Evolutionary conservation across 2,329 filamentous ascomycete species (phyloP).

Genomic region (Alternaria burnsii): DNA sequence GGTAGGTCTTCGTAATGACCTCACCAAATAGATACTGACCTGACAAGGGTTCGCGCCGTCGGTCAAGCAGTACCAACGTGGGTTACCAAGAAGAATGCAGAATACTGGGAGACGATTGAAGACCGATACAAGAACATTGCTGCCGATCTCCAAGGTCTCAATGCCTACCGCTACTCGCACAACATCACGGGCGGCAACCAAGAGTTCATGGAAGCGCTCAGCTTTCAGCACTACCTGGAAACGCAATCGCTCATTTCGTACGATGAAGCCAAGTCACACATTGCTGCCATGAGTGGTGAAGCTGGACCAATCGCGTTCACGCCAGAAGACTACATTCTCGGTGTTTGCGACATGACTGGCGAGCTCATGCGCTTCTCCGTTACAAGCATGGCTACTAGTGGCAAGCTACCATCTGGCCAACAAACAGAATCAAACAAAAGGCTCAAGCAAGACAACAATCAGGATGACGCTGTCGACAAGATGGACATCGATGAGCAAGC

Average conservation of each 20-base stretch:
- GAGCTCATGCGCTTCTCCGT: conserved; percentile 98
- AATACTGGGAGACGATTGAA: conserved; percentile 75
- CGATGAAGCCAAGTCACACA: conserved; percentile 61
- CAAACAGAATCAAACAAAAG: conserved; percentile 49
- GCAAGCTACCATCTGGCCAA: conserved; percentile 57
- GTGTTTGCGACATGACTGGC: conserved; percentile 91
- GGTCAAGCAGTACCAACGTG: conserved; percentile 70
- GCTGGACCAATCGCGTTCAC: conserved; percentile 69
- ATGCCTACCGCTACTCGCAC: conserved; percentile 81
- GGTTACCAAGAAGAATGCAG: conserved; percentile 74
- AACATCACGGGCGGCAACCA: conserved; percentile 84
- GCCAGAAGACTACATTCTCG: conserved; percentile 86
- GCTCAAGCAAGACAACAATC: conserved; percentile 24
- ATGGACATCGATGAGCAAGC: conserved; percentile 49
- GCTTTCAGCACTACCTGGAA: conserved; percentile 87
- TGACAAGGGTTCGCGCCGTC: conserved; percentile 67
- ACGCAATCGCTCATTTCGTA: conserved; percentile 77
- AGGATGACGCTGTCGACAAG: conserved; percentile 34
- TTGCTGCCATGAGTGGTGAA: conserved; percentile 49
- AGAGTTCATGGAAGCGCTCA: conserved; percentile 91
- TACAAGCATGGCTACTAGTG: conserved; percentile 80
- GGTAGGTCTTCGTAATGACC: conserved; percentile 56
- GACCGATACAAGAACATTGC: conserved; percentile 73
- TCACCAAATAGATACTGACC: conserved; percentile 12
- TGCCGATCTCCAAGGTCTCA: conserved; percentile 78